A percentile compares a stretch with the other conserved stretches of the same genome.
Evolutionary conservation across 768 basidiomycete species (phyloP).

Genomic region (Leccinum fibrillosum): DNA sequence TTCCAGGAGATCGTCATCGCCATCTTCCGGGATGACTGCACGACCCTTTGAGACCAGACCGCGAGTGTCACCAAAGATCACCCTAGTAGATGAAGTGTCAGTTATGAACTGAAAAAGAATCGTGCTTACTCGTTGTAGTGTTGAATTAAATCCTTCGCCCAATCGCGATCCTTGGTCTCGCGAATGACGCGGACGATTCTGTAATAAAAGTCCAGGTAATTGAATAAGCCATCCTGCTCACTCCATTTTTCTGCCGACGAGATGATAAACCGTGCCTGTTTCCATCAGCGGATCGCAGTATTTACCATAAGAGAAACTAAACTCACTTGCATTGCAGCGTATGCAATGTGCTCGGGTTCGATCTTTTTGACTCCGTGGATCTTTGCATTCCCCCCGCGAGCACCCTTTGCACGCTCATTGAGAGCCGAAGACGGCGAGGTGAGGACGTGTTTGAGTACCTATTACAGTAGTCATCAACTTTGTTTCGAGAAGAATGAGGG

Average conservation of each 20-base stretch:
- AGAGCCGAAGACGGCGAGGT: not conserved
- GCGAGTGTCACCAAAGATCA: not conserved
- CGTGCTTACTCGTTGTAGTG: not conserved
- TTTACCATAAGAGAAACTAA: not conserved
- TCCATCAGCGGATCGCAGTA: not conserved
- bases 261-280: not conserved
- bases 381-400: not conserved
- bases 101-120: not conserved
- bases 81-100: not conserved
- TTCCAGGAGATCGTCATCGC: too few relatives aligned
- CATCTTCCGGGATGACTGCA: too few relatives aligned
- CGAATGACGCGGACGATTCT: not conserved
- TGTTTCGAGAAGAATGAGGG: too few relatives aligned
- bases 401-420: not conserved
- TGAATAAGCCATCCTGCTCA: not conserved
- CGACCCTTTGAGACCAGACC: too few relatives aligned
- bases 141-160: not conserved
- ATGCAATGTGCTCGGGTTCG: not conserved
- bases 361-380: not conserved
- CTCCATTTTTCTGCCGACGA: conserved; percentile 1
- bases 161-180: not conserved
- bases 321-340: not conserved
- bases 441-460: not conserved
- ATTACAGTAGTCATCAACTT: too few relatives aligned
- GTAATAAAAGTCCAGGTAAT: not conserved